phyloP scores from a whole-genome alignment of 495 filamentous ascomycete genomes.

The Tuber brumale region DNA sequence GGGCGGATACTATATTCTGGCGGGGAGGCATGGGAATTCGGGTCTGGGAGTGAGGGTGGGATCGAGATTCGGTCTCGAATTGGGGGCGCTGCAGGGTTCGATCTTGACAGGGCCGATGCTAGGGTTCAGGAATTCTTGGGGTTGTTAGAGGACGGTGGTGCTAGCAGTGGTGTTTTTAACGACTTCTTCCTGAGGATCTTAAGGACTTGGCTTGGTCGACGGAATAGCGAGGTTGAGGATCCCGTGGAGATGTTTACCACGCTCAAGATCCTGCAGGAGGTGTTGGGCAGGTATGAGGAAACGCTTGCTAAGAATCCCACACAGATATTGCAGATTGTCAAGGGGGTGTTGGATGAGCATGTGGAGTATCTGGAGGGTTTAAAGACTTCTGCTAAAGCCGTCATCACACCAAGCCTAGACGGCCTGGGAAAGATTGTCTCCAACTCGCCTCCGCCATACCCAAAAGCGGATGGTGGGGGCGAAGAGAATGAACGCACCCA shows the following conservation, averaged over 20 bases:
- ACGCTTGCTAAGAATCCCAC: slow-evolving; percentile 35
- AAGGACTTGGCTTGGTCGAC: slow-evolving; percentile 25
- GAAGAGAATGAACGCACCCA: slow-evolving; percentile 32
- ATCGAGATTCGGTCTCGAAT: slow-evolving; percentile 31
- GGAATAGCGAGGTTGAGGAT: slow-evolving; percentile 15
- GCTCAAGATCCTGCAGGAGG: slow-evolving; percentile 37
- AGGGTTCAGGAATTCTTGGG: slow-evolving; percentile 32
- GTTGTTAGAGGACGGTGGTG: slow-evolving; percentile 17
- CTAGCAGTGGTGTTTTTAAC: slow-evolving; percentile 14
- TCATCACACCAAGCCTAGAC: slow-evolving; percentile 12
- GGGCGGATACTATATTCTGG: slow-evolving; percentile 26
- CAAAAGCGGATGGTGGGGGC: slow-evolving; percentile 16
- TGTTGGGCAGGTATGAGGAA: slow-evolving; percentile 21
- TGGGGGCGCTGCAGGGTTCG: neutral
- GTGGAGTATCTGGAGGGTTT: slow-evolving; percentile 18
- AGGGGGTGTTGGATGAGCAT: slow-evolving; percentile 35
- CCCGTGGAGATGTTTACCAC: slow-evolving; percentile 32
- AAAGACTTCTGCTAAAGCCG: slow-evolving; percentile 3
- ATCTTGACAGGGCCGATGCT: slow-evolving; percentile 21
- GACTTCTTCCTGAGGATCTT: slow-evolving; percentile 33
- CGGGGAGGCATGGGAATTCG: slow-evolving; percentile 24
- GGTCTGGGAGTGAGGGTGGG: slow-evolving; percentile 29
- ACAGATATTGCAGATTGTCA: slow-evolving; percentile 37
- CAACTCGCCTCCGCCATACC: neutral
- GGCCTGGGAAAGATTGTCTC: slow-evolving; percentile 30